Evolutionary conservation across 2,329 filamentous ascomycete genomes (phyloP).

Genomic region (Arthrobotrys megalospora): DNA sequence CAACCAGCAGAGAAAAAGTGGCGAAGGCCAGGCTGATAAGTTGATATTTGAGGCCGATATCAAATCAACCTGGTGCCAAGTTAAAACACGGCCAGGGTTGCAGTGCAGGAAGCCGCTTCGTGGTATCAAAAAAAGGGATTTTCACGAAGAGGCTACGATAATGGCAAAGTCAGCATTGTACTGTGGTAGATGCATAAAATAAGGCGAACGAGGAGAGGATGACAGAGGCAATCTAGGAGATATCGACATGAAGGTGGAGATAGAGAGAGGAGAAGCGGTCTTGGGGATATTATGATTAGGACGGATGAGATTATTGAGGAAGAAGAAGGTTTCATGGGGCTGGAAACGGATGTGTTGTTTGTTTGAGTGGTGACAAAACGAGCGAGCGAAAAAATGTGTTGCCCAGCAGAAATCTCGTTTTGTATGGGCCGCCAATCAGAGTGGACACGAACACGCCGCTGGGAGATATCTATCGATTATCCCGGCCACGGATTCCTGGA

Average conservation of each 20-base stretch:
- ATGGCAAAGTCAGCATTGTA: conserved; percentile 9
- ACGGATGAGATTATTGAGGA: not conserved
- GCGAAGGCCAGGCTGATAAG: not conserved
- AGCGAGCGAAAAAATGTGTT: conserved; percentile 41
- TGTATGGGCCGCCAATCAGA: conserved; percentile 25
- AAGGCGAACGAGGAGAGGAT: not conserved
- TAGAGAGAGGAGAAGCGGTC: conserved; percentile 6
- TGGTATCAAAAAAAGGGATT: not conserved
- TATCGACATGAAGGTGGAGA: not conserved
- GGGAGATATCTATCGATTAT: not conserved
- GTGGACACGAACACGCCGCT: conserved; percentile 19
- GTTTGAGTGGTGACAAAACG: conserved; percentile 29
- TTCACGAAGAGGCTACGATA: conserved; percentile 19
- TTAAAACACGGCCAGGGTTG: not conserved
- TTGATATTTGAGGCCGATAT: conserved; percentile 15
- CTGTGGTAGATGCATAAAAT: conserved; percentile 9
- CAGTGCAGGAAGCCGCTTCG: not conserved
- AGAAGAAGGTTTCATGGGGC: conserved; percentile 29
- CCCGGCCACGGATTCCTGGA: conserved; percentile 16
- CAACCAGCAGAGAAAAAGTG: not conserved
- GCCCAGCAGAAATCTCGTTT: conserved; percentile 29
- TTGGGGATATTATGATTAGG: not conserved
- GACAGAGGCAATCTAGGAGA: not conserved
- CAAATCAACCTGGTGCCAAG: conserved; percentile 12
- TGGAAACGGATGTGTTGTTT: conserved; percentile 45